Base-by-base conservation (phyloP, 768 basidiomycete genomes). In the Lanmaoa rubissima region DNA sequence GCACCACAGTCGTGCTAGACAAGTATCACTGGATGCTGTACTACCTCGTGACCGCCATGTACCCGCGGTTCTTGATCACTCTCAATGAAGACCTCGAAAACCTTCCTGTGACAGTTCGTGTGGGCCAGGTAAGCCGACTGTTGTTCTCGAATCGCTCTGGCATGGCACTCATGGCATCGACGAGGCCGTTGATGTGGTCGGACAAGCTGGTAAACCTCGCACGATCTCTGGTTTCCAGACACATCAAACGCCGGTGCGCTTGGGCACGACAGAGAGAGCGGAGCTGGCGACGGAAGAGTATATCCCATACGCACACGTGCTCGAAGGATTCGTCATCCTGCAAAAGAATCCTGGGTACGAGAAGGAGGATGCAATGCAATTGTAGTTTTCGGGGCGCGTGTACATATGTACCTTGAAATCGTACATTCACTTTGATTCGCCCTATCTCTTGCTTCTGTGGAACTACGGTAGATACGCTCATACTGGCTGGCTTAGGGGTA, bases 1-100 rank as follows among this genome's bases (percentile, higher is more conserved):
- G 14, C 19, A 5, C 59, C n/a, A 17, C 58, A 97, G 95, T 99
- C 70, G 78, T 99, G 2, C 83, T 98, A 17, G 93, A 95, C 69
- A 95, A 88, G 73, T 89, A 92, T 62, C 97, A 98, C 74, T 99
- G 97, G 97, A 97, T 98, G 94, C 76, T 98, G 54, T 99, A 92
- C 78, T 94, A 95, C 83, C 82, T 98, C 31, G 87, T 87, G 7
- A 88, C 94, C 2, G 91, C 94, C 57, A 98, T 99, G 97, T 96
- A 93, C 76, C 97, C 97, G 36, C 87, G 95, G 54, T 98, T 98
- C 89, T 75, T 99, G 67, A 98, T 98, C 73, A 97, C 95, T 0
- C 85, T 99, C 19, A 87, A 96, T 74, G 96, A 98, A 74, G 83
- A 94, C 55, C 85, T 96, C 57, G 84, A 94, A 62, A 86, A 80